These are phyloP conservation scores for Saposhnikovia divaricata DNA, from an alignment of 129 eudicot species.

Conservation along the genomic window DNA sequence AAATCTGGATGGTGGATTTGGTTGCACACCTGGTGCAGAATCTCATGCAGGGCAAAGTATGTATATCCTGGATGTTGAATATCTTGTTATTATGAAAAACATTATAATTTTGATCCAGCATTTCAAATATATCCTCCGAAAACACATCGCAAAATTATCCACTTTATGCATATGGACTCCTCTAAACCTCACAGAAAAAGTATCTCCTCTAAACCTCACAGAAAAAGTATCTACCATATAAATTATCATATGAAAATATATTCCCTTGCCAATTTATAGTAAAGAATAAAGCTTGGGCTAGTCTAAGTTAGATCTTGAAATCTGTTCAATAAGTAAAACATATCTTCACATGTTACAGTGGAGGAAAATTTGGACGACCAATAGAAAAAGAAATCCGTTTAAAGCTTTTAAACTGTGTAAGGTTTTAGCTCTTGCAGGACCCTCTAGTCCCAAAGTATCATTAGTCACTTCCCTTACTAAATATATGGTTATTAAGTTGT, in stretches of 20 bases:
- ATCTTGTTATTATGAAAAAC: not conserved
- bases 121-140: not conserved
- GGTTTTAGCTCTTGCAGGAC: not conserved
- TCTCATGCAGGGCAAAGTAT: constrained; percentile 91
- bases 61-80: not conserved
- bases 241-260: not conserved
- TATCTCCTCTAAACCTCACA: not conserved
- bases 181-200: not conserved
- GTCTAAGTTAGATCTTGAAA: not conserved
- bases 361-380: not conserved
- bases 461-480: not conserved
- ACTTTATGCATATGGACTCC: not conserved
- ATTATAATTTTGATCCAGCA: not conserved
- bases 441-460: not conserved
- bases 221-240: not conserved
- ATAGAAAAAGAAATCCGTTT: not conserved
- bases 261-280: not conserved
- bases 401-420: not conserved
- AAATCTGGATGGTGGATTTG: constrained; percentile 94
- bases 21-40: constrained; percentile 96
- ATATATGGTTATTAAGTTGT: not conserved
- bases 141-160: not conserved
- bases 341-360: not conserved
- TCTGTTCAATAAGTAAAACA: not conserved
- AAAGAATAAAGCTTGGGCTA: not conserved